Base-by-base conservation (phyloP, 2,329 filamentous ascomycete genomes). In the Gremmenia infestans region DNA sequence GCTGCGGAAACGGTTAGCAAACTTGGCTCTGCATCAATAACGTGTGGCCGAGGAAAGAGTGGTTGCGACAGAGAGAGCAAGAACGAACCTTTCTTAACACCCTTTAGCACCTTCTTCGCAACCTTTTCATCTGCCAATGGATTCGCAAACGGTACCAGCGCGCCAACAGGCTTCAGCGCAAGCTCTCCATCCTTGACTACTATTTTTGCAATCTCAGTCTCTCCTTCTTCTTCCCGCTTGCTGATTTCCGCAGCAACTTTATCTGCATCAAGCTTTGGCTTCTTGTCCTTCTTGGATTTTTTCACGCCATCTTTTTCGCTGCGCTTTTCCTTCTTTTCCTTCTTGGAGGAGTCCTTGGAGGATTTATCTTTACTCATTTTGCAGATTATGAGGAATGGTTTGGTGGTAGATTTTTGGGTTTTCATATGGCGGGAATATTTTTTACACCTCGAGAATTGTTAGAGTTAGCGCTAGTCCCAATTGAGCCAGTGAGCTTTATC, bases 111-210 rank as follows among this genome's bases (percentile, higher is more conserved):
- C 69, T 84, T 83, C 74, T 85, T 83, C 58, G 80, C 75, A 57
- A 76, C 81, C 80, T 95, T 94, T 60, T 90, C 89, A 61, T 91
- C 86, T 28, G 87, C 87, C 58, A 95, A 76, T 36, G 91, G 89
- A 65, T 88, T 80, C 55, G 92, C 91, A 70, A 96, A 94, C 32
- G 91, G 88, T 54, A 95, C 89, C 48, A 95, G 77, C 56, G 86
- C 84, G 65, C 79, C 77, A 53, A 80, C 74, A 52, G 74, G 71
- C 57, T 79, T 73, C 17, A 69, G 68, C 14, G 72, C 72, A 52
- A 74, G 71, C 50, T 75, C 75, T 63, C 55, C 74, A 48, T 68
- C 63, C 12, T 66, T 64, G 36, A 70, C 68, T 37, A 67, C 63
- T 37, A 70, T 68, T 11, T 12, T 32, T 15, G 45, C 45, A 48